Base-by-base conservation (phyloP, 2,329 filamentous ascomycete species). In the Apiospora marii region DNA sequence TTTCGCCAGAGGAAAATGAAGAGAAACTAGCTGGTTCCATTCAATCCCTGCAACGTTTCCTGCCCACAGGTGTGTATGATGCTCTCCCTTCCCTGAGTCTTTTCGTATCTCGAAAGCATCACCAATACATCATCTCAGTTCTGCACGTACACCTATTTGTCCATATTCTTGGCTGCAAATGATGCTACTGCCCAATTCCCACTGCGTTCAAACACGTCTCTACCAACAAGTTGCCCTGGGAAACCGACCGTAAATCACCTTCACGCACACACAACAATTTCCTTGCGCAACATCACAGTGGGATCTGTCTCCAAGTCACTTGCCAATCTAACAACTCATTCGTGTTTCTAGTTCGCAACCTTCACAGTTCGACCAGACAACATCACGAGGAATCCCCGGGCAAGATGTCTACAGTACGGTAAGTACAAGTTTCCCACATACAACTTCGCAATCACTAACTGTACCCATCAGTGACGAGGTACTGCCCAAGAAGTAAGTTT, bases 391-490 rank as follows among this genome's bases (percentile, higher is more conserved):
- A 13, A 10, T n/a, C 58, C 6, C 10, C 14, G 30, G 34, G 5
- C 30, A 64, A 64, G 22, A 64, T 64, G 58, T 37, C 58, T 64
- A 12, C 58, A n/a, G 58, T 8, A 22, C 58, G 10, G 58, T 64
- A 64, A 14, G 58, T 64, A 14, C 14, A n/a, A n/a, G 4, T 4
- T 64, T 19, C 34, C 10, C 10, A 12, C 14, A 22, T 22, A 41
- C 6, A 64, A 64, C 30, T 41, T n/a, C 3, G 22, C 58, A 64
- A n/a, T 5, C 14, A 24, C 58, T 64, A n/a, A 64, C 22, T 3
- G 12, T n/a, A 10, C n/a, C 10, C 34, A 24, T 19, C 34, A 64
- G 58, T 8, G 58, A 64, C 19, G 13, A 64, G 4, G 34, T 19
- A 24, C 12, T 64, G 8, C 58, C 58, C 58, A 64, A 64, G 34